Base-by-base conservation (phyloP, 169 alveolate species). In the Eimeria acervulina region DNA sequence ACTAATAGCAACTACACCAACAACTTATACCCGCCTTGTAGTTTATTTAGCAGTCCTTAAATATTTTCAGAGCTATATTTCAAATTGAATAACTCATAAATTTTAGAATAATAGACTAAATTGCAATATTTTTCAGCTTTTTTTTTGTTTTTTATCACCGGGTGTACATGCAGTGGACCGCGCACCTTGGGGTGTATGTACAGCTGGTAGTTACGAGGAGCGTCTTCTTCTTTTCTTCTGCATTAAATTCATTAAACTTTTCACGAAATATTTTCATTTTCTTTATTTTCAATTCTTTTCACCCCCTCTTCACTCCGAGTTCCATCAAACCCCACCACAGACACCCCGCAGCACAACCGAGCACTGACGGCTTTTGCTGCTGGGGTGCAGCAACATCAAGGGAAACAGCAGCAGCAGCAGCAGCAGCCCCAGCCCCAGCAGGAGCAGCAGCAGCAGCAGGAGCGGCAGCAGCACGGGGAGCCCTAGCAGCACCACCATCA, bases 371-470 rank as follows among this genome's bases (percentile, higher is more conserved):
- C 55, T 5, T 47, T 47, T 12, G 19, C 12, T 47, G 5, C 55
- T 47, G n/a, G n/a, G n/a, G n/a, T 17, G 15, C 66, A 55, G 66
- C 15, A 55, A 26, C 66, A 55, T n/a, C n/a, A n/a, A n/a, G n/a
- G n/a, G 66, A 7, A 12, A 26, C 66, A 55, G 66, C 66, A 55
- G 26, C 66, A 55, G 81, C 36, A 68, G 81, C 81, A 68, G 81
- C 81, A 8, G 31, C 42, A 68, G 81, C 42, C 12, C 42, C 81
- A 68, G 36, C 15, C 7, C 42, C 81, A 68, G 12, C 21, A 8
- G 3, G 42, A 68, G 42, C 81, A 68, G 81, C 81, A 68, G 38
- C 81, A 23, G 42, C 81, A 63, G 76, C 76, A 63, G 76, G n/a
- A 63, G 12, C 17, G 17, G 17, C 76, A 63, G 76, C 76, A 63